Conservation (phyloP, 768 basidiomycete species). For the Trametes gibbosa region DNA sequence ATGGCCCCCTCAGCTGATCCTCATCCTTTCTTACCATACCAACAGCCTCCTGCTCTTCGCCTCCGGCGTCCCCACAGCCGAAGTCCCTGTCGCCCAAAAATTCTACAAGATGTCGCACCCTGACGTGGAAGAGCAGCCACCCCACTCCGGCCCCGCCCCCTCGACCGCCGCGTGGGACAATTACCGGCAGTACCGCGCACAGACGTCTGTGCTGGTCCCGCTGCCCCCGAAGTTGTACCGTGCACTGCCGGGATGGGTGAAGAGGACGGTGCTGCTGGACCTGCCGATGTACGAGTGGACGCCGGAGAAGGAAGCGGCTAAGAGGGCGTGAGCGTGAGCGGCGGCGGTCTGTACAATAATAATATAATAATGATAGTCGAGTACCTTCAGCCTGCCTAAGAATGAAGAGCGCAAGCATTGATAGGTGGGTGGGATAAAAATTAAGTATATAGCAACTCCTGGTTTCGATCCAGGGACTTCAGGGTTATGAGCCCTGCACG, state of each 20-base stretch:
- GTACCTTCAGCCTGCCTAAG: too few species aligned
- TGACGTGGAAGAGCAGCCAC: slow-evolving; percentile 28
- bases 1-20: too few species aligned
- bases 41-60: slow-evolving; percentile 60
- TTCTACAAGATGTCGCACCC: slow-evolving; percentile 52
- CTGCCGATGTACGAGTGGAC: slow-evolving; percentile 61
- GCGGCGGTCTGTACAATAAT: too few species aligned
- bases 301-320: slow-evolving; percentile 39
- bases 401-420: too few species aligned
- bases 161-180: slow-evolving; percentile 41
- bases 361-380: too few species aligned
- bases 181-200: slow-evolving; percentile 53
- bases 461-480: slow-evolving; percentile 21
- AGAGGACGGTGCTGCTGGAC: slow-evolving; percentile 57
- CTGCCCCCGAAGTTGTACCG: slow-evolving; percentile 55
- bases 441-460: slow-evolving; percentile 19
- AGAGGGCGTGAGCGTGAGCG: too few species aligned
- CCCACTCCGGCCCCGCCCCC: slow-evolving; percentile 22
- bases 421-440: neutral
- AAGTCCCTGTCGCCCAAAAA: slow-evolving; percentile 61
- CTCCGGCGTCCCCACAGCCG: slow-evolving; percentile 67
- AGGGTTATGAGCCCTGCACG: slow-evolving; percentile 18
- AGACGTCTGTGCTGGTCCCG: slow-evolving; percentile 61
- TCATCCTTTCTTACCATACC: too few species aligned
- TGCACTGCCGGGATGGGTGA: slow-evolving; percentile 48